Evolutionary conservation across 768 basidiomycete species (phyloP), one percentile per base, ranked within the genome.

Genomic region (Agaricus bisporus): DNA sequence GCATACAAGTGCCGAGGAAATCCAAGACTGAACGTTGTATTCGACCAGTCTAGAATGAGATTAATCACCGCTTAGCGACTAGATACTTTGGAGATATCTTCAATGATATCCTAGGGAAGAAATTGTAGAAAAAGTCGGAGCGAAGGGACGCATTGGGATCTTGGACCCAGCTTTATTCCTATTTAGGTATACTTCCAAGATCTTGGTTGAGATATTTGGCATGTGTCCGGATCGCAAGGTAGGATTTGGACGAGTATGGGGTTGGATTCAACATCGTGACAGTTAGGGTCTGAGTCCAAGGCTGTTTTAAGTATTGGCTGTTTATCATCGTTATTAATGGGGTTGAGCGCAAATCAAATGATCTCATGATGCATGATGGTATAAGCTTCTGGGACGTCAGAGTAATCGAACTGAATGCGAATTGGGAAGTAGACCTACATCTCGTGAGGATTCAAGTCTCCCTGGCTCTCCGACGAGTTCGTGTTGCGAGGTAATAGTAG

Each of bases 191-290:
- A n/a, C 41, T 11, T 14, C 26, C 44, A 54, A 39, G 25, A 32
- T 47, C 22, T 12, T 8, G 32, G 18, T 26, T 12, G 22, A 45
- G 43, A 45, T 35, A 46, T 38, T 35, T 54, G 26, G 46, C 17
- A 37, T 39, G 14, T 17, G 22, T 54, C 52, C 52, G 52, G 52
- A 54, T 54, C 45, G 38, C 46, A 41, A 25, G 45, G 26, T 15
- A 3, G 26, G 28, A 47, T 22, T 35, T 20, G 25, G 28, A 26
- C 22, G n/a, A 26, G 11, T 18, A n/a, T 14, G 17, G 32, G 32
- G 7, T 32, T 7, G 32, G 32, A 32, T 32, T 32, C 32, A 32
- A 22, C 4, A 22, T 22, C 22, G 22, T 22, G 22, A 22, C 22
- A 32, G 32, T 32, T 32, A 11, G 32, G 32, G 8, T 32, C 11